Evolutionary conservation across 352 stramenopile species (phyloP).

Genomic region (Phytopythium kandeliae): DNA sequence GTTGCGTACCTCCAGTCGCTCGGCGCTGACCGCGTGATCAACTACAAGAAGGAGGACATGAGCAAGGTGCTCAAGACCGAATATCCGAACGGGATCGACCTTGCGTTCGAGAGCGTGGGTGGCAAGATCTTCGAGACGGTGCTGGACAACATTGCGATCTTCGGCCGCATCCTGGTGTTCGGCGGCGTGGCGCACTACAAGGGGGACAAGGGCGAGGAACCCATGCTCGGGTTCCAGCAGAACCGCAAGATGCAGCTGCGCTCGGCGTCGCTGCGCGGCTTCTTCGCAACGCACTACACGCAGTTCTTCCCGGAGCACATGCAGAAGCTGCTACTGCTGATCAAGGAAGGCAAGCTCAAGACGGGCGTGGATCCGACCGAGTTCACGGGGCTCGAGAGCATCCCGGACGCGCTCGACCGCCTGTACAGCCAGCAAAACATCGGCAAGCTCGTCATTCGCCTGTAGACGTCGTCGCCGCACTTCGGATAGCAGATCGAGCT

Average conservation of each 20-base stretch:
- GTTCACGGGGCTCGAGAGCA: constrained; percentile 42
- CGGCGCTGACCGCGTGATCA: constrained; percentile 49
- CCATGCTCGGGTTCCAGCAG: constrained; percentile 25
- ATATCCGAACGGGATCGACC: constrained; percentile 32
- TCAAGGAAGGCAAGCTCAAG: constrained; percentile 47
- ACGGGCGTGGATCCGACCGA: constrained; percentile 39
- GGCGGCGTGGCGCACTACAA: constrained; percentile 22
- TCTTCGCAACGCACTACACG: constrained; percentile 26
- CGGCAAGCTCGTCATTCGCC: constrained; percentile 66
- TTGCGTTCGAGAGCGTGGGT: constrained; percentile 31
- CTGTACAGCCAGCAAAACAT: constrained; percentile 65
- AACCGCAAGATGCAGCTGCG: constrained; percentile 28
- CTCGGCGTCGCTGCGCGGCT: constrained; percentile 37
- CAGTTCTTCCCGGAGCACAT: constrained; percentile 28
- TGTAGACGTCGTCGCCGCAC: too few relatives aligned
- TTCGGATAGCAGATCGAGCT: too few relatives aligned
- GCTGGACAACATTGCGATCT: constrained; percentile 21
- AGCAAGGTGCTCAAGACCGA: constrained; percentile 26
- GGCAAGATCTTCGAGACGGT: constrained; percentile 26
- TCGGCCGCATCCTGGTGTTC: constrained; percentile 23
- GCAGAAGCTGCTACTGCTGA: constrained; percentile 31
- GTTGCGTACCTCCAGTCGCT: constrained; percentile 51
- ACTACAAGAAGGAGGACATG: constrained; percentile 58
- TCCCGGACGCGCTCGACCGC: constrained; percentile 51
- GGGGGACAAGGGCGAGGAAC: constrained; percentile 16